Evolutionary conservation across 768 basidiomycete genomes (phyloP).

Genomic region (Kwoniella shandongensis): DNA sequence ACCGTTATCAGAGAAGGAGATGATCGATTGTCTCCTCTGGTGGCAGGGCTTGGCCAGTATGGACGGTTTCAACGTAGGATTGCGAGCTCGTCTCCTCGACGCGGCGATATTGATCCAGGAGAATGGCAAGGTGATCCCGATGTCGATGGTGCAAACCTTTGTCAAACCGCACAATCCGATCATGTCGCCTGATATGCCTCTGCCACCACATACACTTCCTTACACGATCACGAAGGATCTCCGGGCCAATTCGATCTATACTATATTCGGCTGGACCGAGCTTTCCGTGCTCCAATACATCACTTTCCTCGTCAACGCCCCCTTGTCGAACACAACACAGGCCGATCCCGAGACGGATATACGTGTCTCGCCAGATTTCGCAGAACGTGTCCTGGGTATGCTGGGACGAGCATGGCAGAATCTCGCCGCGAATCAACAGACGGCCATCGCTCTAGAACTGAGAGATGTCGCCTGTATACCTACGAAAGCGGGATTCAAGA

Average conservation of each 20-base stretch:
- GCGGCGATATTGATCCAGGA: slow-evolving; percentile 64
- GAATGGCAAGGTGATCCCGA: slow-evolving; percentile 61
- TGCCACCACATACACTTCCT: slow-evolving; percentile 73
- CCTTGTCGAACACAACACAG: slow-evolving; percentile 52
- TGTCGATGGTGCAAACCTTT: slow-evolving; percentile 70
- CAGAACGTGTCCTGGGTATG: slow-evolving; percentile 72
- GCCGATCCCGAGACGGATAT: slow-evolving; percentile 62
- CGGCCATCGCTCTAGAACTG: slow-evolving; percentile 59
- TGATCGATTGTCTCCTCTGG: slow-evolving; percentile 83
- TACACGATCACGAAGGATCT: slow-evolving; percentile 62
- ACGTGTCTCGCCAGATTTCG: slow-evolving; percentile 66
- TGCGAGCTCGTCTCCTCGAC: slow-evolving; percentile 65
- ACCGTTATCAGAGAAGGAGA: slow-evolving; percentile 70
- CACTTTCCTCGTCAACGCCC: slow-evolving; percentile 61
- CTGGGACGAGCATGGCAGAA: slow-evolving; percentile 73
- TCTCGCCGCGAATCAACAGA: slow-evolving; percentile 59
- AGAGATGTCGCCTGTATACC: slow-evolving; percentile 65
- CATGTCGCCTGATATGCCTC: slow-evolving; percentile 72
- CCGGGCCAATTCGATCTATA: slow-evolving; percentile 30
- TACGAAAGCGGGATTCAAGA: slow-evolving; percentile 70
- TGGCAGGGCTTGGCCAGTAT: slow-evolving; percentile 62
- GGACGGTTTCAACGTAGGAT: slow-evolving; percentile 52
- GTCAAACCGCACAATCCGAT: slow-evolving; percentile 65
- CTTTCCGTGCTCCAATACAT: slow-evolving; percentile 76
- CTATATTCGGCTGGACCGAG: slow-evolving; percentile 74